These are phyloP conservation scores for Rhododendron henanense DNA, from an alignment of 148 eudicot genomes.

Conservation along the genomic window DNA sequence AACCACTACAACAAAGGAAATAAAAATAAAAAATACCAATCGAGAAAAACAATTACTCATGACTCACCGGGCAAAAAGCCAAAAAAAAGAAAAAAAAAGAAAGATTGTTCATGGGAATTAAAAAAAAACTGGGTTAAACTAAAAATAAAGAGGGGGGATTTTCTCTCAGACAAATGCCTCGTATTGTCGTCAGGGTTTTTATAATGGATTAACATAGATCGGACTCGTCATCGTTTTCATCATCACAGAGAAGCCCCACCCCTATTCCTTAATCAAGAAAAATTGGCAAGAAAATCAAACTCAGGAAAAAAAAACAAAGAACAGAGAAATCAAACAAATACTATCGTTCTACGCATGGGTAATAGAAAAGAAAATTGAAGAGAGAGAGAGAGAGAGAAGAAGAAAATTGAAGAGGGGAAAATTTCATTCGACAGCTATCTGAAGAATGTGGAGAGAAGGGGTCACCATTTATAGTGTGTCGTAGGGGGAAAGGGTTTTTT, in stretches of 20 bases:
- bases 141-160: not conserved
- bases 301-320: not conserved
- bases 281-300: not conserved
- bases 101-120: not conserved
- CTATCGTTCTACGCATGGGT: not conserved
- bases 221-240: constrained; percentile 5
- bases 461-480: not conserved
- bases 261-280: not conserved
- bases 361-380: not conserved
- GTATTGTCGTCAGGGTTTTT: not conserved
- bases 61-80: not conserved
- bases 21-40: too few relatives aligned
- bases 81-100: not conserved
- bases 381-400: not conserved
- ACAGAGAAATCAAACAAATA: not conserved
- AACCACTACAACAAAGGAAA: too few relatives aligned
- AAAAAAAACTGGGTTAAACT: not conserved
- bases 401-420: too few relatives aligned
- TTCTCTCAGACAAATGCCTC: constrained; percentile 6
- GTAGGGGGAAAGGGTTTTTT: not conserved
- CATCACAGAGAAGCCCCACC: not conserved
- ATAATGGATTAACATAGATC: not conserved
- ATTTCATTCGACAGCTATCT: not conserved
- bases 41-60: too few relatives aligned
- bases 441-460: not conserved